phyloP scores from a whole-genome alignment of 2,329 filamentous ascomycete genomes.

The Alternaria ethzedia region DNA sequence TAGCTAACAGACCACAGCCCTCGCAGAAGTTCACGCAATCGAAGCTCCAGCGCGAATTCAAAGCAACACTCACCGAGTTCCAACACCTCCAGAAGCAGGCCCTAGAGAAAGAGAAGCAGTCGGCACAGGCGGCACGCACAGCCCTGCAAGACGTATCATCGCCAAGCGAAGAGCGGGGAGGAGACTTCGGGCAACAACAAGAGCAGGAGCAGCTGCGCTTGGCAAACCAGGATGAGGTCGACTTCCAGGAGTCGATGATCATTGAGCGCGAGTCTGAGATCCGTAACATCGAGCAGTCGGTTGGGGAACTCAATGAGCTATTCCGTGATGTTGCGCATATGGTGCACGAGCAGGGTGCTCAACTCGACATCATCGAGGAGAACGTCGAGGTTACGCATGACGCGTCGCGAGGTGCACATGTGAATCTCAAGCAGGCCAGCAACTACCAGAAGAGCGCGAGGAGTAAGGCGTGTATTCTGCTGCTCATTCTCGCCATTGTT shows the following conservation, averaged over 20 bases:
- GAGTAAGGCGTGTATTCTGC: conserved; percentile 90
- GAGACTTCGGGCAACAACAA: conserved; percentile 58
- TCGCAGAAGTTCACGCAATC: conserved; percentile 96
- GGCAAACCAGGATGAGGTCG: conserved; percentile 90
- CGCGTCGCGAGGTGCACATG: conserved; percentile 83
- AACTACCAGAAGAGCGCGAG: conserved; percentile 94
- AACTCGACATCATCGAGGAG: conserved; percentile 83
- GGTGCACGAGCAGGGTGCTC: conserved; percentile 89
- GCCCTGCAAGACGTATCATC: conserved; percentile 69
- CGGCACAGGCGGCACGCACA: conserved; percentile 79
- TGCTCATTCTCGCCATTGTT: conserved; percentile 88
- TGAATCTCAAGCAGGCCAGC: conserved; percentile 83
- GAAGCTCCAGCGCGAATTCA: conserved; percentile 93
- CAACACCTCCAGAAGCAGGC: conserved; percentile 88
- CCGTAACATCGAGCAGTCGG: conserved; percentile 94
- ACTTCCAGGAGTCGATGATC: conserved; percentile 95
- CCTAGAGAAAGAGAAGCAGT: conserved; percentile 90
- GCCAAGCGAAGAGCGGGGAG: conserved; percentile 51
- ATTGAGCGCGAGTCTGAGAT: conserved; percentile 97
- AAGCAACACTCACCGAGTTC: conserved; percentile 86
- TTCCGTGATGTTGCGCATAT: conserved; percentile 99
- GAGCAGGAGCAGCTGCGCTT: conserved; percentile 74
- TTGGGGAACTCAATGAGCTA: conserved; percentile 92
- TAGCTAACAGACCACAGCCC: conserved; percentile 62
- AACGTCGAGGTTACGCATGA: conserved; percentile 85